Evolutionary conservation across 1,284 basidiomycete species (phyloP), one percentile per base, ranked within the genome.

Genomic region (Earliella scabrosa): DNA sequence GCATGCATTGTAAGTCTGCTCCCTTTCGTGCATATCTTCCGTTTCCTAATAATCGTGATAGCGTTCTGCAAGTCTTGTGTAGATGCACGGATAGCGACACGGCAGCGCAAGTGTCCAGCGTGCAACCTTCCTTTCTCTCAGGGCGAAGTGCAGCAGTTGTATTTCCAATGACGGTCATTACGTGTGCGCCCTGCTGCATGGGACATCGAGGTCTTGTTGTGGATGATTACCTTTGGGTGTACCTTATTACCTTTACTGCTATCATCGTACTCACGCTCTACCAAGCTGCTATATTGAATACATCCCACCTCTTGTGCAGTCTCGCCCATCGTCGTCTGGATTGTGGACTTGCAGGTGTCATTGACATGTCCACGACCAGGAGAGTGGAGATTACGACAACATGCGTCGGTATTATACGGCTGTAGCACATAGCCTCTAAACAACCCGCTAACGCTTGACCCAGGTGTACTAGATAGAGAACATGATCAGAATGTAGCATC

Each of bases 71-170:
- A 90, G 70, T 75, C 81, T 21, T 92, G 97, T 71, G 85, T 99
- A 44, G 95, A 98, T 63, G 81, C 88, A 24, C 87, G 97, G 34
- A 85, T 99, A 65, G 79, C 90, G 46, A 96, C 92, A 26, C 86
- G 97, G 59, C 96, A 98, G 72, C 88, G 97, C 45, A 98, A 98
- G 75, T 99, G 97, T 73, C 97, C 97, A 16, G 89, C 91, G 20
- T 98, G 97, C 71, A 90, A 90, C 61, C 69, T 92, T 35, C 77
- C 85, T 1, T 99, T 99, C 75, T 89, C 91, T 6, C 86, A 88
- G 66, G 90, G 88, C 59, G 96, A 99, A 63, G 92, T 95, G 21
- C 87, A 94, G 70, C 82, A 83, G 46, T 75, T 98, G 50, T 98
- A 86, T 73, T 92, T 93, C 73, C 92, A 95, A 75, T 93, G 70